Evolutionary conservation across 2,329 filamentous ascomycete genomes (phyloP), one percentile per base, ranked within the genome.

Genomic region (Fusarium falciforme): DNA sequence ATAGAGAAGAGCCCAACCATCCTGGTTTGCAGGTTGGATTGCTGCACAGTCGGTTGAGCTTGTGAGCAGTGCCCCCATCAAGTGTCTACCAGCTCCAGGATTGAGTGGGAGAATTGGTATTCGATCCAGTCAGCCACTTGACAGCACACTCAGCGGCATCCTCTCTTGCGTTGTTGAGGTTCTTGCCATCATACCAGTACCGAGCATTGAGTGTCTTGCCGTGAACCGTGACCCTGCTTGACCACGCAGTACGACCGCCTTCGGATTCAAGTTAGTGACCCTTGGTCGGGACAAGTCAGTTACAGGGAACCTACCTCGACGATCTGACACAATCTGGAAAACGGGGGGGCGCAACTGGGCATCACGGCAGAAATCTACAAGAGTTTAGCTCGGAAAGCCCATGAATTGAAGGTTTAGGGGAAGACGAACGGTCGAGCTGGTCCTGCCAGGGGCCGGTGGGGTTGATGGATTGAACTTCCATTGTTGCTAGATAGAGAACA

Each of bases 221-320:
- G 76, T 89, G 87, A 67, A 97, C 89, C n/a, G 87, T 90, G 67
- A 97, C 94, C 68, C 89, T 89, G 85, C 92, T 93, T 67, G 94
- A 96, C 95, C 95, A 98, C 67, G 95, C 95, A 67, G 95, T 98
- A 78, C 95, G 93, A 75, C 94, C 94, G 76, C 94, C 95, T 96
- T 33, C 35, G 36, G 31, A 62, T 44, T 27, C 47, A 40, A 67
- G 60, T 36, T 12, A 54, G 33, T 7, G 25, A 27, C 58, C 40
- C 25, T 38, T 22, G 14, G 42, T 22, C 27, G n/a, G 11, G 44
- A 40, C 6, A 17, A 31, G 14, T 17, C 6, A 31, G 33, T 29
- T n/a, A 5, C 3, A 17, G 27, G 8, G 35, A 59, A 64, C 85
- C 78, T 87, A 93, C 92, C 92, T 88, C 93, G 88, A 80, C 92